Conservation (phyloP, 202 grass and related monocot genomes). For the Zizania palustris region DNA sequence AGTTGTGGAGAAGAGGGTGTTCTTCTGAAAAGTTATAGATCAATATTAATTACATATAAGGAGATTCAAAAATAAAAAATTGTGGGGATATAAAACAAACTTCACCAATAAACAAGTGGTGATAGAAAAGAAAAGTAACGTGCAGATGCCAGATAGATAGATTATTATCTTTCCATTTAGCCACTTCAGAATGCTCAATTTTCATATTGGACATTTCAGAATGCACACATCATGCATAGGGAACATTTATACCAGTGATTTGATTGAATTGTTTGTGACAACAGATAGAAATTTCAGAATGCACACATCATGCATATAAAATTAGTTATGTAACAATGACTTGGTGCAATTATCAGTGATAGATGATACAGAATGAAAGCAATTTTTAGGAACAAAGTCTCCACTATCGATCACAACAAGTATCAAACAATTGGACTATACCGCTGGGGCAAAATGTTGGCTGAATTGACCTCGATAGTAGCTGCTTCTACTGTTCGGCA, state of each 20-base stretch:
- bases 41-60: background rate
- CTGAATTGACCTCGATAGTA: conserved; percentile 27
- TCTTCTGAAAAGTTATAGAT: conserved; percentile 53
- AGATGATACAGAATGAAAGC: background rate
- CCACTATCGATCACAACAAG: background rate
- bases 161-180: background rate
- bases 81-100: background rate
- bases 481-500: background rate
- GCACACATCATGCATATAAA: background rate
- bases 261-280: background rate
- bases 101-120: no score
- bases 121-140: background rate
- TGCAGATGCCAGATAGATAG: background rate
- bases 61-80: background rate
- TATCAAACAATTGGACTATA: conserved; percentile 29
- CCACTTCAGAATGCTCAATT: background rate
- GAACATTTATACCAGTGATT: background rate
- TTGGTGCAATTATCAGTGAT: background rate
- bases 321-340: no score
- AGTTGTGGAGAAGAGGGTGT: conserved; percentile 58
- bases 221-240: background rate
- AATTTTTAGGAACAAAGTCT: background rate
- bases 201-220: background rate
- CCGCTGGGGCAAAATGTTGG: conserved; percentile 13
- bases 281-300: background rate